These are phyloP conservation scores for Apodospora peruviana DNA, from an alignment of 495 filamentous ascomycete species.

Conservation along the genomic window DNA sequence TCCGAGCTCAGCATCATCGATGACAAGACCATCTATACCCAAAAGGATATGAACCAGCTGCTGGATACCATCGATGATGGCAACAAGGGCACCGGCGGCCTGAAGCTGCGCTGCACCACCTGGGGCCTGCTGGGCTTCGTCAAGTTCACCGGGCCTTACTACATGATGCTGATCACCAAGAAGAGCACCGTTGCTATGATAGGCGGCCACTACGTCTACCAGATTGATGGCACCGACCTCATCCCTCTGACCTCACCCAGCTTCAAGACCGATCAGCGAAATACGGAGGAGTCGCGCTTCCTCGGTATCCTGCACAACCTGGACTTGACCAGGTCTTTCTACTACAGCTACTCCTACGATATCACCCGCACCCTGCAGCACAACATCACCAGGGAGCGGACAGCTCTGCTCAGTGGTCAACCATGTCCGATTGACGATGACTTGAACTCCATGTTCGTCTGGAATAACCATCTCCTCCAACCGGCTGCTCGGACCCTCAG, in stretches of 20 bases:
- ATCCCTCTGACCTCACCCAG: slow-evolving; percentile 73
- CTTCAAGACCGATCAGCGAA: slow-evolving; percentile 67
- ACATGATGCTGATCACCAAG: slow-evolving; percentile 96
- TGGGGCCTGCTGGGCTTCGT: slow-evolving; percentile 96
- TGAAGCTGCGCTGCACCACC: slow-evolving; percentile 82
- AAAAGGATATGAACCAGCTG: slow-evolving; percentile 87
- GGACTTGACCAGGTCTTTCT: slow-evolving; percentile 85
- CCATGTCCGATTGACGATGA: slow-evolving; percentile 54
- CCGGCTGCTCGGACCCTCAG: slow-evolving; percentile 67
- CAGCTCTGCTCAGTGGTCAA: slow-evolving; percentile 57
- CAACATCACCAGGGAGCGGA: slow-evolving; percentile 81
- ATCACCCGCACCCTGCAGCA: slow-evolving; percentile 89
- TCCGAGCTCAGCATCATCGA: slow-evolving; percentile 79
- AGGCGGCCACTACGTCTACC: slow-evolving; percentile 91
- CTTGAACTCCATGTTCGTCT: slow-evolving; percentile 94
- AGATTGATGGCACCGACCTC: slow-evolving; percentile 91
- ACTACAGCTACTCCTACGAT: slow-evolving; percentile 98
- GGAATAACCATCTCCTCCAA: slow-evolving; percentile 85
- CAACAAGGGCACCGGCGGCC: slow-evolving; percentile 83
- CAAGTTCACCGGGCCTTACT: slow-evolving; percentile 91
- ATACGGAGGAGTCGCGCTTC: slow-evolving; percentile 85
- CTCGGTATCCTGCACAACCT: slow-evolving; percentile 84
- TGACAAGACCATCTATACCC: slow-evolving; percentile 90
- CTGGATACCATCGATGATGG: slow-evolving; percentile 94
- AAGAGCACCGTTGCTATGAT: slow-evolving; percentile 92